A percentile compares a stretch with the other conserved stretches of the same genome.
Evolutionary conservation across 179 eudicot species (phyloP).

Genomic region (Amaranthus tricolor): DNA sequence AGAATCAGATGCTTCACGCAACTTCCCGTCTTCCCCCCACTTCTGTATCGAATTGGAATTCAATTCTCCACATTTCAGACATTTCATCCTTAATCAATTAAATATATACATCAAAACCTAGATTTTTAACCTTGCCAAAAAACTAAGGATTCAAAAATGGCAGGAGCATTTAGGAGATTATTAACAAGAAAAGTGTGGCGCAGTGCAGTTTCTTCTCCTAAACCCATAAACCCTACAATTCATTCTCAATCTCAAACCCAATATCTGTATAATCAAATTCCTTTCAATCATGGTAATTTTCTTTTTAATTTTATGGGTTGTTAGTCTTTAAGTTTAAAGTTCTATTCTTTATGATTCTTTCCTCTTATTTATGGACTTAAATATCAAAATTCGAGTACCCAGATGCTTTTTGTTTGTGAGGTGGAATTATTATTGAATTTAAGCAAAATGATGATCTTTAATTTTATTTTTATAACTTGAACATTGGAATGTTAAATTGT

Average conservation of each 20-base stretch:
- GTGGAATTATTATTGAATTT: neutral
- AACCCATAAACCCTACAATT: constrained; percentile 23
- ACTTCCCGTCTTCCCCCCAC: neutral
- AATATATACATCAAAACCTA: neutral
- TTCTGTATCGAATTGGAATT: neutral
- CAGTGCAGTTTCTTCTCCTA: constrained; percentile 20
- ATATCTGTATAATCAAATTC: constrained; percentile 6
- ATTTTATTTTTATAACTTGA: neutral
- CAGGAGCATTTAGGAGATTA: constrained; percentile 10
- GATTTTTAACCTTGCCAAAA: neutral
- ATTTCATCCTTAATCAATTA: no score
- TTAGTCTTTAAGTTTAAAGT: neutral
- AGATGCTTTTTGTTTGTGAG: neutral
- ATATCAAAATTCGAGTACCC: no score
- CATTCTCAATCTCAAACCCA: neutral
- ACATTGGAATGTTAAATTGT: neutral
- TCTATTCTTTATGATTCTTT: neutral
- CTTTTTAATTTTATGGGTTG: constrained; percentile 3
- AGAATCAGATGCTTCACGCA: constrained; percentile 5
- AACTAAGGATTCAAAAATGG: neutral
- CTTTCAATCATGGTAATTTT: constrained; percentile 18
- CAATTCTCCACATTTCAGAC: neutral
- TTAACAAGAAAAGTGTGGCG: constrained; percentile 15
- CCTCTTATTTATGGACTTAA: neutral
- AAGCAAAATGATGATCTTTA: neutral